Conservation (phyloP, 176 grass and related monocot species). For the Lolium perenne region DNA sequence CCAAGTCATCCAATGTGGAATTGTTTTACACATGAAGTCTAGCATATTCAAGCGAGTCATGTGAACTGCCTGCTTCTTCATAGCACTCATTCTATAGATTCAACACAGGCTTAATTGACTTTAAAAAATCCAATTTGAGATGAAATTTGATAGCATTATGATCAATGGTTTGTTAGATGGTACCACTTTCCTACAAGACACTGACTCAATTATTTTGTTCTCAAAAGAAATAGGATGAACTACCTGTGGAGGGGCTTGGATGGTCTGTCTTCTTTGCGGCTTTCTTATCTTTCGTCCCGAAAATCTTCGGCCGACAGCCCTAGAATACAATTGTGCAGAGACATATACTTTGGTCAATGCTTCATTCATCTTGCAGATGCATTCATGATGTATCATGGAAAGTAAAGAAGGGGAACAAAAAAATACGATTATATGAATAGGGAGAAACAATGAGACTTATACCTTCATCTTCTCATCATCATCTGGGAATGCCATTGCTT, state of each 20-base stretch:
- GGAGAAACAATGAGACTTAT: neutral
- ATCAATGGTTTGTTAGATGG: neutral
- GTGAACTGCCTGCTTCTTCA: neutral
- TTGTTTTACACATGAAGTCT: conserved; percentile 25
- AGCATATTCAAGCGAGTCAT: conserved; percentile 11
- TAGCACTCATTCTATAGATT: conserved; percentile 16
- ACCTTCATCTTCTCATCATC: conserved; percentile 83
- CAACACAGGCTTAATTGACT: conserved; percentile 1
- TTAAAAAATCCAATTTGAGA: neutral
- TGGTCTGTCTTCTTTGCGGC: conserved; percentile 53
- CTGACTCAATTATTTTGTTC: neutral
- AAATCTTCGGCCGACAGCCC: conserved; percentile 61
- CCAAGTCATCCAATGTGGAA: conserved; percentile 32
- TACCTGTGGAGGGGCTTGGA: conserved; percentile 50
- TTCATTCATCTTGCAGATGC: conserved; percentile 25
- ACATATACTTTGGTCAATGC: conserved; percentile 24
- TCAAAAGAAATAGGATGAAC: conserved; percentile 42
- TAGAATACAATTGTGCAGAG: conserved; percentile 37
- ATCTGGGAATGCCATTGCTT: conserved; percentile 54
- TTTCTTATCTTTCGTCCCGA: conserved; percentile 78
- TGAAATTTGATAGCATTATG: conserved; percentile 20
- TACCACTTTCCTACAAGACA: conserved; percentile 6
- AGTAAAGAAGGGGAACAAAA: neutral
- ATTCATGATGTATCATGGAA: neutral
- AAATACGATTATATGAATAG: conserved; percentile 19